phyloP scores from a whole-genome alignment of 805 yeast genomes.

The Yarrowia hollandica region DNA sequence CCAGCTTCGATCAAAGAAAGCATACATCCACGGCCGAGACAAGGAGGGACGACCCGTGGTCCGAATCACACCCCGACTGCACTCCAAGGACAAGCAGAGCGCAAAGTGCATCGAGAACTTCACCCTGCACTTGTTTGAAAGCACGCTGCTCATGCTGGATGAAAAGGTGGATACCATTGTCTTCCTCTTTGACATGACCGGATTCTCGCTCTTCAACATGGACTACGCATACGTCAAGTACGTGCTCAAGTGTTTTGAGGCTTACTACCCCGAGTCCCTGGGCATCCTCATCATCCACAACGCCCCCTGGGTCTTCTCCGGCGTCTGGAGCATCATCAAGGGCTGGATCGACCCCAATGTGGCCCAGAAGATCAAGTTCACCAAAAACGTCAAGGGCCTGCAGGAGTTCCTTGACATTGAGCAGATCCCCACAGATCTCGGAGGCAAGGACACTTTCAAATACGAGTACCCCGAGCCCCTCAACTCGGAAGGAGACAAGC shows the following conservation, averaged over 20 bases:
- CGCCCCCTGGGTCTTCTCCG: constrained; percentile 85
- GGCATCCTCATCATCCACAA: constrained; percentile 71
- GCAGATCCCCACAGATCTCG: constrained; percentile 61
- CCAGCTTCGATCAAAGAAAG: constrained; percentile 88
- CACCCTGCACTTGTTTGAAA: constrained; percentile 66
- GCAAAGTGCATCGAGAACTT: constrained; percentile 63
- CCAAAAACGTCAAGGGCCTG: constrained; percentile 61
- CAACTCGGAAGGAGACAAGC: constrained; percentile 48
- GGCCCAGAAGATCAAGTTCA: constrained; percentile 72
- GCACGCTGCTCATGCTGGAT: constrained; percentile 53
- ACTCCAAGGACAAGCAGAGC: constrained; percentile 56
- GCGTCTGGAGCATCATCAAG: constrained; percentile 79
- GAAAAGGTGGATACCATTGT: constrained; percentile 63
- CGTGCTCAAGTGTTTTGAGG: constrained; percentile 74
- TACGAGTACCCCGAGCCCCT: constrained; percentile 56
- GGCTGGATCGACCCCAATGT: constrained; percentile 86
- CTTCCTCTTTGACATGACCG: constrained; percentile 71
- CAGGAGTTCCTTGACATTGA: constrained; percentile 52
- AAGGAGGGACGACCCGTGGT: constrained; percentile 94
- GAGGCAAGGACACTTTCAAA: constrained; percentile 58
- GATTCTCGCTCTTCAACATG: constrained; percentile 76
- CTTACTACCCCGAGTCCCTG: constrained; percentile 80
- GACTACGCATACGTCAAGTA: constrained; percentile 78
- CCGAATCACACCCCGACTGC: constrained; percentile 57
- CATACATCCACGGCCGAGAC: constrained; percentile 95